Conservation (phyloP, 768 basidiomycete species). For the Kwoniella dendrophila region DNA sequence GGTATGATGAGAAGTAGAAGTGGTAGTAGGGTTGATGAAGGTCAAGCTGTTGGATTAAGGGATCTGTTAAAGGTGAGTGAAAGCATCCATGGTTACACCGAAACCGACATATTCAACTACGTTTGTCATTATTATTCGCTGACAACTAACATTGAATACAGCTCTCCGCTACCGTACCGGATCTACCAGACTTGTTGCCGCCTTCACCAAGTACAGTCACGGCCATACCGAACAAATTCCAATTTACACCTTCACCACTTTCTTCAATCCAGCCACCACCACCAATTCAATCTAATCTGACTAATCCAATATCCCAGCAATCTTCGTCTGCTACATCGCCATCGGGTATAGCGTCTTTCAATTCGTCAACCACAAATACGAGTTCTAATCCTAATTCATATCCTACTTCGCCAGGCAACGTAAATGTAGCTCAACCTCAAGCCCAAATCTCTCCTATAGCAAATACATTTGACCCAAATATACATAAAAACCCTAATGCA, state of each 20-base stretch:
- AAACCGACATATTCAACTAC: neutral
- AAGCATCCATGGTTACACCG: neutral
- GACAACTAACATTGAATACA: neutral
- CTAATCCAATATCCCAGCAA: slow-evolving; percentile 8
- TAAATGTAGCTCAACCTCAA: slow-evolving; percentile 10
- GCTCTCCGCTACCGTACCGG: slow-evolving; percentile 46
- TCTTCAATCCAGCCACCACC: slow-evolving; percentile 25
- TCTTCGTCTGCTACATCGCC: no score
- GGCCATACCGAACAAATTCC: slow-evolving; percentile 39
- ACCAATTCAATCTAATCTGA: slow-evolving; percentile 4
- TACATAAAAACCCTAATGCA: neutral
- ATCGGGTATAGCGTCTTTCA: no score
- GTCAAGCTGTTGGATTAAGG: slow-evolving; percentile 33
- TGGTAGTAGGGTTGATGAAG: slow-evolving; percentile 42
- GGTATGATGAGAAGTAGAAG: slow-evolving; percentile 45
- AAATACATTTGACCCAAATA: neutral
- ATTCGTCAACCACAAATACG: no score
- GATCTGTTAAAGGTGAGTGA: slow-evolving; percentile 50
- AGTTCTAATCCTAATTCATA: no score
- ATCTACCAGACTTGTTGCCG: slow-evolving; percentile 45
- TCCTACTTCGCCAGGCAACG: slow-evolving; percentile 2
- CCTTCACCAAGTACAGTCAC: slow-evolving; percentile 39
- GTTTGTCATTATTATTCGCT: neutral
- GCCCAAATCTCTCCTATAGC: neutral
- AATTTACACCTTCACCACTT: slow-evolving; percentile 48